Percentiles rank a stretch among this genome's conserved stretches.
Evolutionary conservation across 1,139 yeast genomes (phyloP).

Genomic region (Candida buenavistaensis): DNA sequence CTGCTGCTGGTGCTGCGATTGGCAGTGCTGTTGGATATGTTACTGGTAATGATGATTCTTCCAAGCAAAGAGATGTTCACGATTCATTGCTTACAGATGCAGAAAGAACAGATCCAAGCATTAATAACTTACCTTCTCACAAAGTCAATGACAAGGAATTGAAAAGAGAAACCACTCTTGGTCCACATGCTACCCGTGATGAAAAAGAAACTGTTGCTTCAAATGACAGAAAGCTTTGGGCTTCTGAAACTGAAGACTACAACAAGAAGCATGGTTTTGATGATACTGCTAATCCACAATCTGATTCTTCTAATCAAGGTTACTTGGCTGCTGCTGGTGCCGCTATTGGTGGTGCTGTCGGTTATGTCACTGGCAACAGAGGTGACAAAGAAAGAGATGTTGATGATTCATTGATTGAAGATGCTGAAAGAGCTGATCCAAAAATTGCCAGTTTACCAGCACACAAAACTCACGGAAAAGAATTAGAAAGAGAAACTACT

Average conservation of each 20-base stretch:
- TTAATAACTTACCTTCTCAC: conserved; percentile 22
- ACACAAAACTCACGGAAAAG: conserved; percentile 14
- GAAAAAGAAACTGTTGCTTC: conserved; percentile 3
- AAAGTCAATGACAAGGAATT: conserved; percentile 9
- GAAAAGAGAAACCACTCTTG: conserved; percentile 5
- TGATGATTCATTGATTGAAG: conserved; percentile 21
- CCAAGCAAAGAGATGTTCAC: conserved; percentile 4
- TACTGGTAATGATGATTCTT: conserved; percentile 13
- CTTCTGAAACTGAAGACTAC: conserved; percentile 25
- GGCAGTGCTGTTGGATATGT: conserved; percentile 12
- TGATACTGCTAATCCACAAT: conserved; percentile 14
- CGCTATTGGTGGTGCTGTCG: conserved; percentile 12
- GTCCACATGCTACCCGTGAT: conserved; percentile 5
- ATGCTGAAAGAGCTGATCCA: conserved; percentile 19
- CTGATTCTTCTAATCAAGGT: conserved; percentile 1
- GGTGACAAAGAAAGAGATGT: conserved; percentile 8
- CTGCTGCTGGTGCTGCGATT: conserved; percentile 13
- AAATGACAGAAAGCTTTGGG: conserved; percentile 13
- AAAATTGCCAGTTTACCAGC: conserved; percentile 23
- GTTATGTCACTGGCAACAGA: conserved; percentile 14
- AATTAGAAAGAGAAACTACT: conserved; percentile 7
- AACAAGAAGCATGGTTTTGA: conserved; percentile 5
- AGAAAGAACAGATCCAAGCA: conserved; percentile 19
- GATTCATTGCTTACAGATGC: conserved; percentile 26
- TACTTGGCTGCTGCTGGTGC: conserved; percentile 12